phyloP scores from a whole-genome alignment of 177 flowering plant genomes.

The Vitis hybrid region DNA sequence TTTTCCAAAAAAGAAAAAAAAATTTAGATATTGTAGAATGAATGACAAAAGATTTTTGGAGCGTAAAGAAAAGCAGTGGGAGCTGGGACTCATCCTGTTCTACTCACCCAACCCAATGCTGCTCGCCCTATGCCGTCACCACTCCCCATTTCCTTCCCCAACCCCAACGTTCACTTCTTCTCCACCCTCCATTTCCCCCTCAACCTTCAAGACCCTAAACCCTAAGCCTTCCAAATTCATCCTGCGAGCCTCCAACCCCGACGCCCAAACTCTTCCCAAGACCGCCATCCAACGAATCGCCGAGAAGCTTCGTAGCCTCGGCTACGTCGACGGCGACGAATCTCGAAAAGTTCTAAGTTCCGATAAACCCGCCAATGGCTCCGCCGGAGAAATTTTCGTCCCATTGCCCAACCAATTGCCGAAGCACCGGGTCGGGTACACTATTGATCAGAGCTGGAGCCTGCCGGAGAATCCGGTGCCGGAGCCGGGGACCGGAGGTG shows the following conservation, averaged over 20 bases:
- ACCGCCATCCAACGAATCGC: constrained; percentile 84
- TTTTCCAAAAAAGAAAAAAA: too few species aligned
- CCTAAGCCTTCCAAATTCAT: constrained; percentile 21
- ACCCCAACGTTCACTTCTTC: constrained; percentile 14
- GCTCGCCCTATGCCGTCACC: constrained; percentile 1
- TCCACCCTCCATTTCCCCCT: constrained; percentile 8
- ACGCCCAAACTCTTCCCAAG: constrained; percentile 33
- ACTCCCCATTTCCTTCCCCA: constrained; percentile 2
- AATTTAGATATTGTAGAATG: too few species aligned
- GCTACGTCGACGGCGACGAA: constrained; percentile 48
- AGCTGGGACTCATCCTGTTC: background rate
- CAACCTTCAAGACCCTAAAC: constrained; percentile 15
- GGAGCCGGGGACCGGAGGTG: constrained; percentile 60
- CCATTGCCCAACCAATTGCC: constrained; percentile 60
- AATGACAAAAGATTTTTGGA: too few species aligned
- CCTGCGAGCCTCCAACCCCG: constrained; percentile 17
- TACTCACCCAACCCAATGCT: constrained; percentile 9
- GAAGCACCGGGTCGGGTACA: constrained; percentile 70
- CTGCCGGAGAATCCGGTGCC: constrained; percentile 83
- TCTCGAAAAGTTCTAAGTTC: background rate
- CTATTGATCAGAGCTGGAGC: constrained; percentile 89
- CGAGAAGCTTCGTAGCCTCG: constrained; percentile 88
- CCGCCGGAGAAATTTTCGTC: constrained; percentile 79
- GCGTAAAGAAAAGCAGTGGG: too few species aligned
- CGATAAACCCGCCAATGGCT: constrained; percentile 6